A percentile compares a stretch with the other conserved stretches of the same genome.
These are phyloP conservation scores for Solanum gracilifrons DNA, from an alignment of 257 asterid genomes.

Conservation along the genomic window DNA sequence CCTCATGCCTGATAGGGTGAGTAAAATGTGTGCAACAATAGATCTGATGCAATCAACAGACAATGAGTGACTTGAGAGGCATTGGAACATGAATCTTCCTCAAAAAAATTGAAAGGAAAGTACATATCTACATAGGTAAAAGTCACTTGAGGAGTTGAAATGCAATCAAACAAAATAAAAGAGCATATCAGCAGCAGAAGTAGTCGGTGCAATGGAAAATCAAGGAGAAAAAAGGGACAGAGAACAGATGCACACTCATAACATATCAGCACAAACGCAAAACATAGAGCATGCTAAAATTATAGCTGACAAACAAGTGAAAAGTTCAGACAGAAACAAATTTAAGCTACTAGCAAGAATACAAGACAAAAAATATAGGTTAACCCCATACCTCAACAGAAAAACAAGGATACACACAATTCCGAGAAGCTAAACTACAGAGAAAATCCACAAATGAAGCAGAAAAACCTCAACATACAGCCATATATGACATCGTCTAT, in stretches of 20 bases:
- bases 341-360: not conserved
- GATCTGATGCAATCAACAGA: not conserved
- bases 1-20: not conserved
- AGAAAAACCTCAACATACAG: not conserved
- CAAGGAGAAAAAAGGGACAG: not conserved
- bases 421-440: not conserved
- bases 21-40: not conserved
- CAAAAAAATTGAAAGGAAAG: not conserved
- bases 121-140: not conserved
- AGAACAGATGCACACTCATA: not conserved
- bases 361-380: not conserved
- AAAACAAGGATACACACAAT: not conserved
- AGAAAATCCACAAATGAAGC: not conserved
- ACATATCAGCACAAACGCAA: not conserved
- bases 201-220: not conserved
- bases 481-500: not conserved
- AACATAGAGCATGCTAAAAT: not conserved
- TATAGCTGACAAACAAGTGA: not conserved
- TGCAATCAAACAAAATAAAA: not conserved
- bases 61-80: not conserved
- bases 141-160: not conserved
- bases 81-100: not conserved
- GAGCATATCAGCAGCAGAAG: not conserved
- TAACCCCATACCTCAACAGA: not conserved
- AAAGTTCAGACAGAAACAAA: not conserved